Evolutionary conservation across 805 yeast species (phyloP).

Genomic region (Dipodascus geniculatus): DNA sequence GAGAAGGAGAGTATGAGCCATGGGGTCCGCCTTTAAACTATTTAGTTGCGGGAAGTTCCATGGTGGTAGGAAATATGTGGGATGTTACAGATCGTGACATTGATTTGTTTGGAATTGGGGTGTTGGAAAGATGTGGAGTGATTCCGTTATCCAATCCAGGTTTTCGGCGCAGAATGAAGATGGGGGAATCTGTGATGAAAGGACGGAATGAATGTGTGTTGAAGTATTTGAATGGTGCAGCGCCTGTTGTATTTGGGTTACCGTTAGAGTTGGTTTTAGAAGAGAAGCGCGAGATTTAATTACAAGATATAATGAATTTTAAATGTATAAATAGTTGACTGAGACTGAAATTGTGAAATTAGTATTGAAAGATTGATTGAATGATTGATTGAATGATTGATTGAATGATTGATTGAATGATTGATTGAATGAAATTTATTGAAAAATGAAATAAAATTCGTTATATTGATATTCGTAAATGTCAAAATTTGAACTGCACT

Average conservation of each 20-base stretch:
- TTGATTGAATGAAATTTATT: too few relatives aligned
- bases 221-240: slow-evolving; percentile 76
- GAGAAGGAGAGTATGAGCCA: slow-evolving; percentile 51
- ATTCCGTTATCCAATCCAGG: slow-evolving; percentile 19
- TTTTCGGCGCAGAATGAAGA: slow-evolving; percentile 14
- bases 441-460: too few relatives aligned
- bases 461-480: too few relatives aligned
- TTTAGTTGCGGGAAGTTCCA: slow-evolving; percentile 69
- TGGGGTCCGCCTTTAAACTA: slow-evolving; percentile 69
- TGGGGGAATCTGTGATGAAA: slow-evolving; percentile 45
- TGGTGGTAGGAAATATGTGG: slow-evolving; percentile 83
- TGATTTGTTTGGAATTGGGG: slow-evolving; percentile 55
- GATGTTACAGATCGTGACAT: slow-evolving; percentile 95
- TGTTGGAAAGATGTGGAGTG: slow-evolving; percentile 61
- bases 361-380: too few relatives aligned
- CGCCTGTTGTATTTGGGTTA: slow-evolving; percentile 84
- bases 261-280: slow-evolving; percentile 33
- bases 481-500: too few relatives aligned
- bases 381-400: too few relatives aligned
- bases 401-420: too few relatives aligned
- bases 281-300: neutral
- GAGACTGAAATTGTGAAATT: too few relatives aligned
- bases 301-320: too few relatives aligned
- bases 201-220: slow-evolving; percentile 63
- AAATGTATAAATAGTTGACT: too few relatives aligned